Percentiles rank a stretch among this genome's conserved stretches.
Conservation (phyloP, 1,284 basidiomycete species). For the Phenoliferia sp. region DNA sequence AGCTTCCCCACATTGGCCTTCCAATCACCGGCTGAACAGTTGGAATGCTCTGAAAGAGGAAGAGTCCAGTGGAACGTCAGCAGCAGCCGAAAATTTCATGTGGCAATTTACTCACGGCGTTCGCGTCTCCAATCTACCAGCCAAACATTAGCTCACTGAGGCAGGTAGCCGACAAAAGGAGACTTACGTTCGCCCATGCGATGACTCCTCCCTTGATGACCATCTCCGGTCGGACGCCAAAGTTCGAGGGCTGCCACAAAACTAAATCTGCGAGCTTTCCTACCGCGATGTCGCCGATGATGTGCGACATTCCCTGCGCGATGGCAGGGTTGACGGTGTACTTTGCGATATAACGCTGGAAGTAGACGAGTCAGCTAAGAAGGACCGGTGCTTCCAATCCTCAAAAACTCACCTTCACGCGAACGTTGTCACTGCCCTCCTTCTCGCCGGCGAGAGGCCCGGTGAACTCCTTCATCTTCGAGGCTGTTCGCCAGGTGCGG, state of each 20-base stretch:
- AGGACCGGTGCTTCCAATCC: background rate
- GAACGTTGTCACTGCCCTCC: conserved; percentile 72
- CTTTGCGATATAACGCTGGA: conserved; percentile 75
- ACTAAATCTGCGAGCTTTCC: conserved; percentile 90
- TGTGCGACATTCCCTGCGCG: conserved; percentile 83
- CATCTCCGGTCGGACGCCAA: conserved; percentile 86
- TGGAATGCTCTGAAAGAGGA: conserved; percentile 61
- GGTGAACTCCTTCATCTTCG: conserved; percentile 78
- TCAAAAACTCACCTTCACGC: conserved; percentile 65
- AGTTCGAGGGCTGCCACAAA: conserved; percentile 87
- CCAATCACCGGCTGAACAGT: conserved; percentile 83
- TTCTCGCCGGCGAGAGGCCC: conserved; percentile 63
- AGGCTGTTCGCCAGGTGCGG: conserved; percentile 93
- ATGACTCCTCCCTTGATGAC: conserved; percentile 93
- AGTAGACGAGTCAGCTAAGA: background rate
- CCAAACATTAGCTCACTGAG: background rate
- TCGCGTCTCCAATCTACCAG: conserved; percentile 37
- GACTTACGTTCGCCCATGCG: conserved; percentile 71
- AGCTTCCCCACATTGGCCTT: conserved; percentile 83
- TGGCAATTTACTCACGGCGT: conserved; percentile 30
- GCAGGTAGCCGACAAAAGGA: background rate
- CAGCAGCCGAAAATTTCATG: no score
- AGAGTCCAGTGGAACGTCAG: background rate
- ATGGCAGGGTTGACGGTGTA: conserved; percentile 98
- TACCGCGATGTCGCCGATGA: conserved; percentile 76